These are phyloP conservation scores for Nemania diffusa DNA, from an alignment of 2,329 filamentous ascomycete genomes.

Conservation along the genomic window DNA sequence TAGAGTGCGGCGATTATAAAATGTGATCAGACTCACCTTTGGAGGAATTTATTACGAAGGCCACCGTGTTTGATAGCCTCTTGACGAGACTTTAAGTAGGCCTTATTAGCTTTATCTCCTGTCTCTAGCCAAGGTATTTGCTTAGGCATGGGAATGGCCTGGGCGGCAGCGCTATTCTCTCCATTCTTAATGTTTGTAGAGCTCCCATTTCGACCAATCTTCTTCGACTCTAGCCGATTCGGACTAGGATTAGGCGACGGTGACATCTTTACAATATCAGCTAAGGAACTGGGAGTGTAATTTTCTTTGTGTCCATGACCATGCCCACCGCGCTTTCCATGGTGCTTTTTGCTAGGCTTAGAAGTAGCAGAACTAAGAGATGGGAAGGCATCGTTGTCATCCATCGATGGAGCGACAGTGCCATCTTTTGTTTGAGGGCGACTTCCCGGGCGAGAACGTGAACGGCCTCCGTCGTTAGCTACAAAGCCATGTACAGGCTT, in stretches of 20 bases:
- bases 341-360: constrained; percentile 88
- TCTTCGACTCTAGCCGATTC: constrained; percentile 69
- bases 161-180: constrained; percentile 83
- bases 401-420: constrained; percentile 78
- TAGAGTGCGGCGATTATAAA: constrained; percentile 15
- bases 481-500: constrained; percentile 66
- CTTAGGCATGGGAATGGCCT: constrained; percentile 86
- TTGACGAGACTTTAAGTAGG: constrained; percentile 92
- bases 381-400: constrained; percentile 96
- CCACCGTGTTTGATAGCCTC: constrained; percentile 98
- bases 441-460: constrained; percentile 85
- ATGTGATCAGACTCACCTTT: constrained; percentile 71
- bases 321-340: constrained; percentile 89
- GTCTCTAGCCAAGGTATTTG: constrained; percentile 98
- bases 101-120: constrained; percentile 87
- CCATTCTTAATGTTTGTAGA: constrained; percentile 71
- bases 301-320: constrained; percentile 76
- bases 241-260: constrained; percentile 78
- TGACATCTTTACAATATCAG: constrained; percentile 95
- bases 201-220: constrained; percentile 70
- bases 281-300: constrained; percentile 78
- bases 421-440: constrained; percentile 74
- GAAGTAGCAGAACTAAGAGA: constrained; percentile 79
- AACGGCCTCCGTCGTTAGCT: constrained; percentile 70
- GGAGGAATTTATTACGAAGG: constrained; percentile 94